Conservation (phyloP, 208 protist species). For the Novymonas esmeraldas region DNA sequence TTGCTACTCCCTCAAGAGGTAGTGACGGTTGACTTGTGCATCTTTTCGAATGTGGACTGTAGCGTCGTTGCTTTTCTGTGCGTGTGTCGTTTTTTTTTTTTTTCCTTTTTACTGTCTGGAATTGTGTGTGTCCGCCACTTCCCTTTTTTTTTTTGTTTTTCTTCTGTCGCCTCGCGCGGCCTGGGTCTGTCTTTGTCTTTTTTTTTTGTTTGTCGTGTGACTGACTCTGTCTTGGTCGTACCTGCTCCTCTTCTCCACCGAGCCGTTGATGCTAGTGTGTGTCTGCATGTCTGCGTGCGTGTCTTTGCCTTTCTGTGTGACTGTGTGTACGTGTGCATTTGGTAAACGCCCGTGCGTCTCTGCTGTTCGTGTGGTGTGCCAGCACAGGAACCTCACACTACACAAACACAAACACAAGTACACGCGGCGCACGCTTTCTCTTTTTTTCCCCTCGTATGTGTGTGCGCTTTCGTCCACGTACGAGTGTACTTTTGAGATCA, state of each 20-base stretch:
- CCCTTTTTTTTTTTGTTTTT: conserved; percentile 3
- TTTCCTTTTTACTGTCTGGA: not conserved
- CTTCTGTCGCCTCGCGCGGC: not conserved
- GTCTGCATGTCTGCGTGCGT: conserved; percentile 1
- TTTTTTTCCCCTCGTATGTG: too few relatives aligned
- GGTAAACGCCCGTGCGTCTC: too few relatives aligned
- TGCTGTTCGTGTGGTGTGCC: too few relatives aligned
- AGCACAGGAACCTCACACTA: too few relatives aligned
- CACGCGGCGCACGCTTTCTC: too few relatives aligned
- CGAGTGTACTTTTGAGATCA: too few relatives aligned
- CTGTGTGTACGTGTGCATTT: not conserved
- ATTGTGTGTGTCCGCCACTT: conserved; percentile 1
- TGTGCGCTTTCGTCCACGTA: too few relatives aligned
- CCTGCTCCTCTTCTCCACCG: not conserved
- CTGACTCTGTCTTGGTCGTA: not conserved
- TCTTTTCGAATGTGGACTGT: too few relatives aligned
- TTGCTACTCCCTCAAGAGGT: too few relatives aligned
- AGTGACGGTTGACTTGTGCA: too few relatives aligned
- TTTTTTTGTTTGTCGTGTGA: not conserved
- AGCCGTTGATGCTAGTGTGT: conserved; percentile 1
- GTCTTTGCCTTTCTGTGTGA: not conserved
- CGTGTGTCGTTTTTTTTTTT: not conserved
- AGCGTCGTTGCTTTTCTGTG: not conserved
- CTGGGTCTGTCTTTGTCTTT: not conserved
- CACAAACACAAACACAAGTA: too few relatives aligned